Conservation (phyloP, 75 land plant species). For the Sequoia sempervirens region DNA sequence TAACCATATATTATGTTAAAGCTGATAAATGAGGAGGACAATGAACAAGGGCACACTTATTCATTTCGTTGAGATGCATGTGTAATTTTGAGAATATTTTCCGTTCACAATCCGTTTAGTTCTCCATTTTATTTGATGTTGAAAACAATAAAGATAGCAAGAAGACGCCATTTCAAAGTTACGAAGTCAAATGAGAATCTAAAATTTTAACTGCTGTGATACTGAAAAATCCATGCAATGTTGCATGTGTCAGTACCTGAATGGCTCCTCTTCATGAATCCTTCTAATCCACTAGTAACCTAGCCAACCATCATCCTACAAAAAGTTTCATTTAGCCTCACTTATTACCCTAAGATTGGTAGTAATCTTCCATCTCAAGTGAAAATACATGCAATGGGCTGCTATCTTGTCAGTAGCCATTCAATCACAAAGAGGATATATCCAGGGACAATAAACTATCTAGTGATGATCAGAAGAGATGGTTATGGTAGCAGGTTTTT, state of each 20-base stretch:
- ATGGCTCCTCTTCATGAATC: not conserved
- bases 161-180: not conserved
- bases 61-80: constrained; percentile 1
- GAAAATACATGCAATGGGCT: not conserved
- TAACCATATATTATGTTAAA: not conserved
- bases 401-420: not conserved
- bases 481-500: not conserved
- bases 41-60: not conserved
- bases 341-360: too few relatives aligned
- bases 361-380: too few relatives aligned
- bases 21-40: not conserved
- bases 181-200: not conserved
- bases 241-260: not conserved
- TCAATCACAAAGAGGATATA: not conserved
- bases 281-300: not conserved
- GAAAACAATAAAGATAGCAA: not conserved
- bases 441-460: not conserved
- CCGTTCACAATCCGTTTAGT: not conserved
- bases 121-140: not conserved
- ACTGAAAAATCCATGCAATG: not conserved
- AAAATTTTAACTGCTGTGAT: not conserved
- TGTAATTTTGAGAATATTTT: not conserved
- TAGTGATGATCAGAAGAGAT: not conserved
- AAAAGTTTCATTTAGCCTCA: not conserved
- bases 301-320: not conserved